Base-by-base conservation (phyloP, 352 stramenopile species). In the Pythium rishiriense region DNA sequence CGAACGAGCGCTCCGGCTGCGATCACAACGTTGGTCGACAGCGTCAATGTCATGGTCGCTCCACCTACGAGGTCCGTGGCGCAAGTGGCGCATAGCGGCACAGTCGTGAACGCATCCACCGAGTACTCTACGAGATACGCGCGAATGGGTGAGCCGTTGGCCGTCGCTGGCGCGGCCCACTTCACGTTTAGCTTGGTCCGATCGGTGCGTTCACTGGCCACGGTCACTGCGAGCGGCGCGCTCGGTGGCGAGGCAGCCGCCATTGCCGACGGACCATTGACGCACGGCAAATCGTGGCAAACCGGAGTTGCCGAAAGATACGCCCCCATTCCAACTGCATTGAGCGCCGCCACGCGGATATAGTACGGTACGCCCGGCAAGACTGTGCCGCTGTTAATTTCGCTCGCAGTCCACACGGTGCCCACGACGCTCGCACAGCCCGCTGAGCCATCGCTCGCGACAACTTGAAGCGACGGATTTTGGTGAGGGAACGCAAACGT, bases 101-200 rank as follows among this genome's bases (percentile, higher is more conserved):
- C 64, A 1, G 63, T 50, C 3, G 62, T 60, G 65, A 93, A 93
- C 10, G 58, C 70, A 42, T 84, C 70, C 0, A 79, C 79, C 1
- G 86, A 94, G 73, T 91, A 96, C 58, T 97, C 90, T n/a, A 98
- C 73, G 5, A 90, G 29, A 70, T 96, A 98, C 10, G 76, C 67
- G 1, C 61, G 58, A 6, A 98, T 58, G 1, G 70, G 47, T 0
- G 82, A 81, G 7, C 93, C 93, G 46, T 98, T 93, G 9, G 50
- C 66, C 3, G 74, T 84, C 1, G 46, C 50, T 14, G 88, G 81
- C 0, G 78, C 62, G 47, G 88, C 71, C 93, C 94, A 98, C 52
- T 83, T 85, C 22, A 98, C 78, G 17, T 88, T 88, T 2, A 98
- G 70, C 8, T 75, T 77, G 12, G 87, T 92, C 4, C 76, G 84